Evolutionary conservation across 2,329 filamentous ascomycete genomes (phyloP), one percentile per base, ranked within the genome.

Genomic region (Ascochyta pisi): DNA sequence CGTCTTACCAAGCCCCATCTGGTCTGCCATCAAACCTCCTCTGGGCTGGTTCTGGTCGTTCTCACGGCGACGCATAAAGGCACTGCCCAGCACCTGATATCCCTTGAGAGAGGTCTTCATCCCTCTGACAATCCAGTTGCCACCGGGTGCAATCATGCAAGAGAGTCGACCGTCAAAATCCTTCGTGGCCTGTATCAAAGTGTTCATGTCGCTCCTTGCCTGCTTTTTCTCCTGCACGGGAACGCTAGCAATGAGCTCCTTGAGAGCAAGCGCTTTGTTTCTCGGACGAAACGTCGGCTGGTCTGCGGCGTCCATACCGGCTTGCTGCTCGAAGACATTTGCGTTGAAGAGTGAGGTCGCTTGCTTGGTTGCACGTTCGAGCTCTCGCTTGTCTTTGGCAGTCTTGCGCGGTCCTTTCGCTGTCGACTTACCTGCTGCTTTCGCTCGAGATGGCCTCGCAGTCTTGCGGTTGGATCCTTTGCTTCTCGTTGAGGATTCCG

Each of bases 21-120:
- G 69, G 54, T 79, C 77, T 0, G 76, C 76, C 38, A 79, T 64
- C 31, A 80, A 68, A 7, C 78, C 78, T 3, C 79, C 79, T 13
- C 45, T 65, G 0, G 79, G 83, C 29, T 67, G 51, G 0, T 70
- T 34, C 0, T 22, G 9, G 1, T 58, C 72, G 4, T 77, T 72
- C 64, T 88, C 86, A 3, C 82, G 76, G 3, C 70, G 63, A 0
- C 82, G 63, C 84, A 88, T 87, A 74, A 84, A 88, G 0, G 78
- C 75, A 0, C 75, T 77, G 0, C 80, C 83, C 0, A 82, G 72
- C 0, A 87, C 60, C 49, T 88, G 86, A 42, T 85, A 81, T 9
- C 68, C 63, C 52, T 78, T 78, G 1, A 87, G 63, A 0, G 71
- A 63, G 0, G 75, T 77, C 24, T 64, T 74, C 80, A 85, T 82